Conservation (phyloP, 169 alveolate species). For the Eimeria tenella region DNA sequence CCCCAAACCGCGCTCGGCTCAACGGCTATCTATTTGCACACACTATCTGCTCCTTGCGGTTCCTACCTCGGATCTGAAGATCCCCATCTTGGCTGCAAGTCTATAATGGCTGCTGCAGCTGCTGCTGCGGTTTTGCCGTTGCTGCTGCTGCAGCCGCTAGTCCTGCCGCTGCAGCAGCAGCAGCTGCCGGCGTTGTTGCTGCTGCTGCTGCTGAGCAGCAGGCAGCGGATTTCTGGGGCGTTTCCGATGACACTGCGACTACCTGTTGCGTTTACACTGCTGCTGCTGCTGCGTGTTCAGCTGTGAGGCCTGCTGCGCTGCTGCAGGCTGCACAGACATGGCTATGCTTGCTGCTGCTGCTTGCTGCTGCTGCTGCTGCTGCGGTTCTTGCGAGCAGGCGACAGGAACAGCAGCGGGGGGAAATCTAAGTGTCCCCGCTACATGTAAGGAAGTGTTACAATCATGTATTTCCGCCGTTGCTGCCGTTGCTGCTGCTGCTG, state of each 20-base stretch:
- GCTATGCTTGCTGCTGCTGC: constrained; percentile 10
- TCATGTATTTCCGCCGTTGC: constrained; percentile 8
- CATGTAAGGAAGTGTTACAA: constrained; percentile 7
- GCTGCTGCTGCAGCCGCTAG: constrained; percentile 5
- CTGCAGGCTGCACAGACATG: constrained; percentile 29
- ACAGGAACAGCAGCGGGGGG: constrained; percentile 28
- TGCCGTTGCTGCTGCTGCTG: constrained; percentile 19
- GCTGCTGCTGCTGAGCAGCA: constrained; percentile 39
- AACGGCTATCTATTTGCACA: not conserved
- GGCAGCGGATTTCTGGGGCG: not conserved
- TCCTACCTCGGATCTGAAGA: constrained; percentile 73
- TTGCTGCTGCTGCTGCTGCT: constrained; percentile 71
- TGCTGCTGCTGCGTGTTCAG: constrained; percentile 31
- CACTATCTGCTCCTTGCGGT: not conserved
- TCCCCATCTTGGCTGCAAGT: constrained; percentile 42
- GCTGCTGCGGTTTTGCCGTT: constrained; percentile 29
- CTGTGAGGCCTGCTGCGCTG: constrained; percentile 47
- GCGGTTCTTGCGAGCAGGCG: constrained; percentile 23
- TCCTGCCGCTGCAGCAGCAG: constrained; percentile 33
- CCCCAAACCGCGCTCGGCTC: not conserved
- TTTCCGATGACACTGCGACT: constrained; percentile 6
- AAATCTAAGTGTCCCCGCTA: not conserved
- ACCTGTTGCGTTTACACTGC: constrained; percentile 31
- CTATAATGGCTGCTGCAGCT: not conserved
- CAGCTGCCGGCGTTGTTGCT: constrained; percentile 36